phyloP scores from a whole-genome alignment of 2,329 filamentous ascomycete genomes.

The Cladosporium cucumerinum region DNA sequence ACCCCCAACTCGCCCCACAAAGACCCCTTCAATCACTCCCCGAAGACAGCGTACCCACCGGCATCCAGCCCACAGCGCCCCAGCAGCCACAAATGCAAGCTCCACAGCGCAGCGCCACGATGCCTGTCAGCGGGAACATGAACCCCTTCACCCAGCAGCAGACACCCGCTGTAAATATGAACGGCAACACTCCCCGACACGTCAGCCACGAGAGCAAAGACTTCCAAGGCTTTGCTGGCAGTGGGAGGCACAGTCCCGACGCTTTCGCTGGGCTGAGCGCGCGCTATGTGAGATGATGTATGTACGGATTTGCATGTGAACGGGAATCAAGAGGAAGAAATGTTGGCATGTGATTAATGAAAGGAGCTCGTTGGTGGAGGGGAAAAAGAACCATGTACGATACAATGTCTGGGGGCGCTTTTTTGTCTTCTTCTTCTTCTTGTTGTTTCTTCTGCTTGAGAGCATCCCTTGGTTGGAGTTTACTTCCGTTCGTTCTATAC shows the following conservation, averaged over 20 bases:
- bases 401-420: background rate
- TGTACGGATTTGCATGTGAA: background rate
- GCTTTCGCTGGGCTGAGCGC: constrained; percentile 75
- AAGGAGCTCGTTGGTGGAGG: background rate
- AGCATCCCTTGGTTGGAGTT: background rate
- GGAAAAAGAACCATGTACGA: background rate
- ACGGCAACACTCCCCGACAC: constrained; percentile 39
- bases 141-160: constrained; percentile 33
- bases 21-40: constrained; percentile 36
- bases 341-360: background rate
- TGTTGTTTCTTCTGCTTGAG: background rate
- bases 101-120: constrained; percentile 38
- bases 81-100: constrained; percentile 24
- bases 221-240: constrained; percentile 59
- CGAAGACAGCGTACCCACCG: constrained; percentile 32
- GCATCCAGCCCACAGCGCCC: constrained; percentile 24
- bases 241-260: constrained; percentile 71
- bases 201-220: constrained; percentile 68
- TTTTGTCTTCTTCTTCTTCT: background rate
- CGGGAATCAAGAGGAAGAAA: background rate
- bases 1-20: constrained; percentile 52
- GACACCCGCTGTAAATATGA: constrained; percentile 8
- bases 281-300: constrained; percentile 35
- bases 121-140: constrained; percentile 34
- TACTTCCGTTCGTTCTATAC: background rate